A percentile compares a stretch with the other conserved stretches of the same genome.
Conservation (phyloP, 768 basidiomycete species). For the Lentinula raphanica region DNA sequence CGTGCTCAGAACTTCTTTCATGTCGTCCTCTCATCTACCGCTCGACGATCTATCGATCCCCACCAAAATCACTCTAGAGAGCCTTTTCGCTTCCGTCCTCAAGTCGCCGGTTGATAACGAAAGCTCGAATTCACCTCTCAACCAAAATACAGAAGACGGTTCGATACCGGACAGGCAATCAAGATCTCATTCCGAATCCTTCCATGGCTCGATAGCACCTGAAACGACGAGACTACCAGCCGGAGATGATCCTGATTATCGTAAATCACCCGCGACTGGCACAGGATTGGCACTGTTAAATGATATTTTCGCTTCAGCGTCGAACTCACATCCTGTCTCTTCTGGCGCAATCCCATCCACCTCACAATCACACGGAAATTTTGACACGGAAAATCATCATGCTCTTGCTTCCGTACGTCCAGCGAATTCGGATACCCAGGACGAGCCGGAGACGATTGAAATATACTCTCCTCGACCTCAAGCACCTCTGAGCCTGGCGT, state of each 20-base stretch:
- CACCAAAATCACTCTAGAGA: neutral
- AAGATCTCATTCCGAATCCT: neutral
- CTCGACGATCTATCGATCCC: neutral
- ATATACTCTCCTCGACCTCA: slow-evolving; percentile 3
- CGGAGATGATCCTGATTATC: neutral
- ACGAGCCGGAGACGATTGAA: slow-evolving; percentile 6
- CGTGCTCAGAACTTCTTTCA: neutral
- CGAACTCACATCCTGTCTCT: neutral
- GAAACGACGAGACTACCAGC: neutral
- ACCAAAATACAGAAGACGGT: neutral
- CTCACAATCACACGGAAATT: neutral
- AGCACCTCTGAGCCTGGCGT: neutral
- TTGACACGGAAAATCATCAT: neutral
- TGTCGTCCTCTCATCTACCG: neutral
- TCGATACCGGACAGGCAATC: neutral
- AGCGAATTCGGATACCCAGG: neutral
- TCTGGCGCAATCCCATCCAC: neutral
- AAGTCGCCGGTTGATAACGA: neutral
- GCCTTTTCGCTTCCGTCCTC: neutral
- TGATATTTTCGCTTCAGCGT: slow-evolving; percentile 7
- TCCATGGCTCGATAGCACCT: neutral
- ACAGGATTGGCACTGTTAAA: slow-evolving; percentile 2
- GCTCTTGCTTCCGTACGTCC: neutral
- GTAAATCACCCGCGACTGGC: neutral
- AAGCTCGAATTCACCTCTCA: neutral